Conservation (phyloP, 1,139 yeast genomes). For the Hyphopichia khmerensis region DNA sequence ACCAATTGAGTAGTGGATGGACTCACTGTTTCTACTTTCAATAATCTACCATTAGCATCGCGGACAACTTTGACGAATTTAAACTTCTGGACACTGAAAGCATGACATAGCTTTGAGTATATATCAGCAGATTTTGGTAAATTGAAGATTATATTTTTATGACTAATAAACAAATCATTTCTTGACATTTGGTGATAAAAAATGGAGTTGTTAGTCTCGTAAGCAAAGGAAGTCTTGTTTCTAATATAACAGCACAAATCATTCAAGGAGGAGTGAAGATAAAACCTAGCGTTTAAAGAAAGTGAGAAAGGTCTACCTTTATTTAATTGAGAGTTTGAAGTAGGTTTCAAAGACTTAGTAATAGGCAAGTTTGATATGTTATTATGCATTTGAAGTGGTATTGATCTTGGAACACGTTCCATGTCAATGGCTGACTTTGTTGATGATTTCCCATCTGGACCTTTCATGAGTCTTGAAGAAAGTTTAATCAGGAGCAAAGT, state of each 20-base stretch:
- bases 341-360: conserved; percentile 1
- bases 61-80: conserved; percentile 37
- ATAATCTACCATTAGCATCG: conserved; percentile 31
- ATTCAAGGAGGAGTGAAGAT: conserved; percentile 16
- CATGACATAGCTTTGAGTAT: conserved; percentile 15
- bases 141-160: conserved; percentile 5
- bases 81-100: conserved; percentile 16
- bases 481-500: too few species aligned
- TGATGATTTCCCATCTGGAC: too few species aligned
- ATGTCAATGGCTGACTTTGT: too few species aligned
- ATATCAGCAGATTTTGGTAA: conserved; percentile 6
- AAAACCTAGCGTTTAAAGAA: conserved; percentile 27
- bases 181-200: neutral
- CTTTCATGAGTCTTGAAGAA: too few species aligned
- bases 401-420: too few species aligned
- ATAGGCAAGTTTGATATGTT: too few species aligned
- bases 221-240: conserved; percentile 9
- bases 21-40: conserved; percentile 32
- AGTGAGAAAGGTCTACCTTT: conserved; percentile 40
- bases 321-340: neutral
- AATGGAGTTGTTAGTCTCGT: neutral
- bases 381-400: too few species aligned
- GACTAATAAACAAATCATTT: neutral
- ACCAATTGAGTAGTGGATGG: conserved; percentile 11
- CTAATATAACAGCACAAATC: conserved; percentile 16